Percentiles rank a stretch among this genome's conserved stretches.
Conservation (phyloP, 805 yeast species). For the Kodamaea kakaduensis region DNA sequence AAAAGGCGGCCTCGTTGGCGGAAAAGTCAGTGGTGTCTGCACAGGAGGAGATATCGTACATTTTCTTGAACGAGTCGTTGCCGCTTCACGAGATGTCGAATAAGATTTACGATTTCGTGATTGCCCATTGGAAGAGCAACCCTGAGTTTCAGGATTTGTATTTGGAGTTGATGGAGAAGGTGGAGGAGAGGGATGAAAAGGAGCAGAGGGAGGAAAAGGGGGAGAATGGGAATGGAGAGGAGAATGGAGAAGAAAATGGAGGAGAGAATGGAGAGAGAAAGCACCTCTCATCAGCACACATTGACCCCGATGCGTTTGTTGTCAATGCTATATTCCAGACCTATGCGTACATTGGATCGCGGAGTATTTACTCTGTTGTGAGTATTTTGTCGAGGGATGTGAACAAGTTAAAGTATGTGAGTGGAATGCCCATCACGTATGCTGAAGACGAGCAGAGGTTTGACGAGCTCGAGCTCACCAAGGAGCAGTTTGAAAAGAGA, state of each 20-base stretch:
- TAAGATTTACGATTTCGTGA: constrained; percentile 38
- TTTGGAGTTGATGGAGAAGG: constrained; percentile 25
- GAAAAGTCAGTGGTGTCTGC: constrained; percentile 23
- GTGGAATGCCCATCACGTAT: constrained; percentile 30
- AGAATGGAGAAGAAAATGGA: no score
- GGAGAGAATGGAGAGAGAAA: no score
- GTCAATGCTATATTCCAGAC: constrained; percentile 65
- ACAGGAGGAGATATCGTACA: constrained; percentile 37
- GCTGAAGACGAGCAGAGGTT: constrained; percentile 33
- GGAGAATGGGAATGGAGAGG: no score
- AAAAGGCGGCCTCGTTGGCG: constrained; percentile 21
- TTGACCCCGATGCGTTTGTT: constrained; percentile 34
- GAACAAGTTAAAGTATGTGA: constrained; percentile 34
- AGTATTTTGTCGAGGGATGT: constrained; percentile 38
- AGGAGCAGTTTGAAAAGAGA: constrained; percentile 22
- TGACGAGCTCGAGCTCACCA: constrained; percentile 22
- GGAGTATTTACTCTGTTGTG: constrained; percentile 64
- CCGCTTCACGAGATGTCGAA: constrained; percentile 36
- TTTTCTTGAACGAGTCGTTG: constrained; percentile 32
- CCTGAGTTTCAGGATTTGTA: constrained; percentile 32
- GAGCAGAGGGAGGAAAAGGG: no score
- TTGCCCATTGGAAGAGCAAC: constrained; percentile 39
- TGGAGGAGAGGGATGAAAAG: no score
- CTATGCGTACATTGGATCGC: constrained; percentile 76
- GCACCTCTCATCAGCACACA: constrained; percentile 18